Conservation (phyloP, 1,139 yeast species). For the Yamadazyma blattariae region DNA sequence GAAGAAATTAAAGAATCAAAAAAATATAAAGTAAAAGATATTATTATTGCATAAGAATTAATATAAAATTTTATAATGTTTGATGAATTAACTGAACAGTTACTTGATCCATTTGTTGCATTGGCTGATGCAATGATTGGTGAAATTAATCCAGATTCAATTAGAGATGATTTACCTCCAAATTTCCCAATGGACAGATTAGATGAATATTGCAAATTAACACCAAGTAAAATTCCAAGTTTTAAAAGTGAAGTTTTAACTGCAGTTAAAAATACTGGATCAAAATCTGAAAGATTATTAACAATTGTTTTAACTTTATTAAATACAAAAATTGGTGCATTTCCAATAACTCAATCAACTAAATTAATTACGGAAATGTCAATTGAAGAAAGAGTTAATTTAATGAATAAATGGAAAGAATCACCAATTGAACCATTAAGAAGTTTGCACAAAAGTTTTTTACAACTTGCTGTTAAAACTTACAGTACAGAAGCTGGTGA, state of each 20-base stretch:
- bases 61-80: too few relatives aligned
- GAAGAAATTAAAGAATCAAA: too few relatives aligned
- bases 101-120: constrained; percentile 12
- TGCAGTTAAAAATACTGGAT: constrained; percentile 17
- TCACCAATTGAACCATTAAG: constrained; percentile 31
- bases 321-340: constrained; percentile 33
- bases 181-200: constrained; percentile 27
- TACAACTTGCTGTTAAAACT: constrained; percentile 21
- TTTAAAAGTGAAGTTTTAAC: constrained; percentile 20
- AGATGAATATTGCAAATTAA: constrained; percentile 30
- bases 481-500: constrained; percentile 28
- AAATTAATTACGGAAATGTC: constrained; percentile 39
- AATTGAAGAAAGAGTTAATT: constrained; percentile 23
- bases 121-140: constrained; percentile 38
- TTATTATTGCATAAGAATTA: too few relatives aligned
- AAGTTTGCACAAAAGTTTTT: constrained; percentile 26
- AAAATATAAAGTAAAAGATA: too few relatives aligned
- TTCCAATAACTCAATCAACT: constrained; percentile 32
- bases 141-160: constrained; percentile 28
- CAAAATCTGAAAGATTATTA: constrained; percentile 20
- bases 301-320: constrained; percentile 25
- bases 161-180: constrained; percentile 26
- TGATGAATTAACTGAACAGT: constrained; percentile 1
- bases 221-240: constrained; percentile 31
- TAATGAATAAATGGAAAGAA: constrained; percentile 37